Evolutionary conservation across 495 filamentous ascomycete species (phyloP).

Genomic region (Lasiosphaeris hirsuta): DNA sequence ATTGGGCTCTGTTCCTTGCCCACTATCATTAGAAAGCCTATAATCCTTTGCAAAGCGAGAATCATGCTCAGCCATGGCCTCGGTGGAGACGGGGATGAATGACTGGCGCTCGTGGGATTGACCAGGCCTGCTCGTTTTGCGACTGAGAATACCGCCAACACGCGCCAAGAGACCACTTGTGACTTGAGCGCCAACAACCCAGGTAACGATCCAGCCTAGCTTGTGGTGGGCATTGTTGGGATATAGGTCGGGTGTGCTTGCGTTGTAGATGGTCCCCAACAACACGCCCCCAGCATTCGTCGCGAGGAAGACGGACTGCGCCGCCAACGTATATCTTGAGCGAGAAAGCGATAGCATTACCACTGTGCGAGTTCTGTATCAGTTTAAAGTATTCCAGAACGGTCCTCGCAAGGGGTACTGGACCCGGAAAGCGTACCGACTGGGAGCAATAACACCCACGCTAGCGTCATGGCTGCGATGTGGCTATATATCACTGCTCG

Average conservation of each 20-base stretch:
- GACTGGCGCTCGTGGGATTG: slow-evolving; percentile 41
- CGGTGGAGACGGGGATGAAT: slow-evolving; percentile 67
- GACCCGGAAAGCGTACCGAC: slow-evolving; percentile 54
- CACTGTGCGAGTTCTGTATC: slow-evolving; percentile 43
- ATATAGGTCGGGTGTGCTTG: slow-evolving; percentile 83
- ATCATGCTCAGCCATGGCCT: slow-evolving; percentile 62
- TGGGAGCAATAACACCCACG: slow-evolving; percentile 83
- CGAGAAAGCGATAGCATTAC: slow-evolving; percentile 82
- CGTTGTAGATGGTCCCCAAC: slow-evolving; percentile 73
- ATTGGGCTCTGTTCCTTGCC: slow-evolving; percentile 77
- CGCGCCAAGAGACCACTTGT: slow-evolving; percentile 61
- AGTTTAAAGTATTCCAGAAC: background rate
- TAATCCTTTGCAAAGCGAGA: slow-evolving; percentile 46
- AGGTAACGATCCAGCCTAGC: slow-evolving; percentile 82
- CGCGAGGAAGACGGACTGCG: slow-evolving; percentile 72
- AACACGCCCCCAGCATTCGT: slow-evolving; percentile 69
- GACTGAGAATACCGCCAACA: slow-evolving; percentile 38
- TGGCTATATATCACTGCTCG: slow-evolving; percentile 69
- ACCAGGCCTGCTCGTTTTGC: slow-evolving; percentile 11
- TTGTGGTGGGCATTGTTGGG: slow-evolving; percentile 84
- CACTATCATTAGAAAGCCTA: slow-evolving; percentile 81
- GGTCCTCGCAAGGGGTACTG: background rate
- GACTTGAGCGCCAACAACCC: slow-evolving; percentile 65
- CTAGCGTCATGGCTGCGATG: slow-evolving; percentile 72
- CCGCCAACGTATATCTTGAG: slow-evolving; percentile 68